Percentiles rank a stretch among this genome's conserved stretches.
Conservation (phyloP, 164 flowering plant species). For the Umbellularia californica region DNA sequence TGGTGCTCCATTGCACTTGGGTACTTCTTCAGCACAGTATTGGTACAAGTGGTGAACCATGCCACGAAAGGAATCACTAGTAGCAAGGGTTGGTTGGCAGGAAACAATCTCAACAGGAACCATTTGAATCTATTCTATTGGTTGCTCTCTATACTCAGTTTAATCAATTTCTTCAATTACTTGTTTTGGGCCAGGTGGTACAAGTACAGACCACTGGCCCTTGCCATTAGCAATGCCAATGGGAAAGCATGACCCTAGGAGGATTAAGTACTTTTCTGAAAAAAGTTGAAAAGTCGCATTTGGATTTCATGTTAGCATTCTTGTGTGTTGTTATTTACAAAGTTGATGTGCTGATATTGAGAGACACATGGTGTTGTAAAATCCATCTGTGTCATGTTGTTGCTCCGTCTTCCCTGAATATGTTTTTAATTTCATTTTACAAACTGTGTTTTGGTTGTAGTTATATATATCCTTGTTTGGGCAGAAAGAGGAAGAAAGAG, state of each 20-base stretch:
- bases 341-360: neutral
- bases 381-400: neutral
- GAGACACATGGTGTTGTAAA: neutral
- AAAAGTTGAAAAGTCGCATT: neutral
- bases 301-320: neutral
- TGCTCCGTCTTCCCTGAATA: neutral
- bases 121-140: constrained; percentile 51
- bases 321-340: neutral
- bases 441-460: neutral
- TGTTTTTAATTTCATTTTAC: neutral
- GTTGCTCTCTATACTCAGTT: constrained; percentile 42
- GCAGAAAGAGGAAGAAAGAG: neutral
- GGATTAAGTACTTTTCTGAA: neutral
- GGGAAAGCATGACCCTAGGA: neutral
- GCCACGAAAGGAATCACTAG: constrained; percentile 27
- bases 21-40: constrained; percentile 41
- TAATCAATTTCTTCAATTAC: constrained; percentile 38
- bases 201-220: constrained; percentile 35
- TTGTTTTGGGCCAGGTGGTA: constrained; percentile 43
- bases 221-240: neutral
- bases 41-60: constrained; percentile 40
- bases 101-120: constrained; percentile 46
- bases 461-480: neutral
- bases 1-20: constrained; percentile 55
- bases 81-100: constrained; percentile 48